Evolutionary conservation across 2,329 filamentous ascomycete species (phyloP).

Genomic region (Colletotrichum orbiculare): DNA sequence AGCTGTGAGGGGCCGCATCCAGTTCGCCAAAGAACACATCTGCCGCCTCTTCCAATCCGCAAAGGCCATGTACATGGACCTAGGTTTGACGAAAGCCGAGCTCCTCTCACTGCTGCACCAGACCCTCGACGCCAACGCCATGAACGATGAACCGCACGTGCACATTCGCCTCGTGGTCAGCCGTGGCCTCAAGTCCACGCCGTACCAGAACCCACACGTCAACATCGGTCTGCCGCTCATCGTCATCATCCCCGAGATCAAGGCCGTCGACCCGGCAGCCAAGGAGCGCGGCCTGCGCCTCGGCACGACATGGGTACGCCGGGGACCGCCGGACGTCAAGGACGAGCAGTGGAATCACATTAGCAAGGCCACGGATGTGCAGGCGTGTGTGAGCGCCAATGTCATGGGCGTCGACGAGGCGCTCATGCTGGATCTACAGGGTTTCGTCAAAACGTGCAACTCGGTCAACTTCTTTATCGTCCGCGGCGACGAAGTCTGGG

Average conservation of each 20-base stretch:
- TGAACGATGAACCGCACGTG: conserved; percentile 42
- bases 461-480: conserved; percentile 48
- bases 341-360: conserved; percentile 48
- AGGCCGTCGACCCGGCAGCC: conserved; percentile 40
- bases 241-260: conserved; percentile 45
- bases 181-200: conserved; percentile 42
- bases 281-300: conserved; percentile 41
- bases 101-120: conserved; percentile 40
- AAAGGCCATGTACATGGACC: conserved; percentile 45
- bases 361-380: conserved; percentile 46
- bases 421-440: conserved; percentile 43
- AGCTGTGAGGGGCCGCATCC: conserved; percentile 39
- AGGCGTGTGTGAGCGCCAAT: conserved; percentile 45
- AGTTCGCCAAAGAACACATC: conserved; percentile 44
- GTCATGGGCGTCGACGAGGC: conserved; percentile 46
- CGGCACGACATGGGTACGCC: conserved; percentile 44
- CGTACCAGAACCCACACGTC: conserved; percentile 43
- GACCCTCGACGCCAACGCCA: conserved; percentile 43
- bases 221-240: conserved; percentile 44
- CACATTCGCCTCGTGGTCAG: conserved; percentile 45
- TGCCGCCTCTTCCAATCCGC: conserved; percentile 44
- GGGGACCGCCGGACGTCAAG: conserved; percentile 45
- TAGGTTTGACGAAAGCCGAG: conserved; percentile 42
- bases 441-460: conserved; percentile 47
- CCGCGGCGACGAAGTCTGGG: conserved; percentile 46